A percentile compares a stretch with the other conserved stretches of the same genome.
Evolutionary conservation across 2,329 filamentous ascomycete genomes (phyloP).

Genomic region (Ophiostoma tasmaniense): DNA sequence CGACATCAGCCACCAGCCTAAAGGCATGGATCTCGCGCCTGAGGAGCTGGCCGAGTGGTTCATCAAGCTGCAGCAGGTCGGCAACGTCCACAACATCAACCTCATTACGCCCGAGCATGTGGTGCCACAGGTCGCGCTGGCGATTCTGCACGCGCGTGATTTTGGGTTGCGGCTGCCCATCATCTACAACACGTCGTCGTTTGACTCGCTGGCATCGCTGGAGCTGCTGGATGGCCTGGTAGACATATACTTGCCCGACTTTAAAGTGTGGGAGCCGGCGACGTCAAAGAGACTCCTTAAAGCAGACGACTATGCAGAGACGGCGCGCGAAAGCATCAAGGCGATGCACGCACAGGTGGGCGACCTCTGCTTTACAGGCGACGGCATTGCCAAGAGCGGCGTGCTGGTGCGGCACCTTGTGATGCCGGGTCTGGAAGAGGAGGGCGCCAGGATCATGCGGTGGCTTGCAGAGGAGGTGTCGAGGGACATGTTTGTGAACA

Average conservation of each 20-base stretch:
- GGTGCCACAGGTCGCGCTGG: conserved; percentile 71
- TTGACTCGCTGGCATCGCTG: conserved; percentile 66
- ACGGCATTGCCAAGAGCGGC: conserved; percentile 72
- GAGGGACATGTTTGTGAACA: conserved; percentile 68
- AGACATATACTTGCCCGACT: conserved; percentile 82
- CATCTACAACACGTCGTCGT: conserved; percentile 78
- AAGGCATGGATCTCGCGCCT: conserved; percentile 69
- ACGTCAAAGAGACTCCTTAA: conserved; percentile 68
- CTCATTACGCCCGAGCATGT: conserved; percentile 81
- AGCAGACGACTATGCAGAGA: conserved; percentile 63
- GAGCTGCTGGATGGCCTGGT: conserved; percentile 68
- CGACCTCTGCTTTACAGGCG: conserved; percentile 70
- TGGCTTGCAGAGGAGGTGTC: conserved; percentile 69
- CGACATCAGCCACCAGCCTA: conserved; percentile 74
- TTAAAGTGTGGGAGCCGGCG: conserved; percentile 66
- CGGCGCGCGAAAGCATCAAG: conserved; percentile 67
- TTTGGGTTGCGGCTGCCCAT: conserved; percentile 64
- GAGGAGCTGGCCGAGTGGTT: conserved; percentile 74
- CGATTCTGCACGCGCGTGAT: conserved; percentile 64
- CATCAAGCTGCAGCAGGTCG: conserved; percentile 69
- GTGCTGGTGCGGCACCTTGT: conserved; percentile 71
- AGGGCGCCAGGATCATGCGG: conserved; percentile 64
- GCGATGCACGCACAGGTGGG: conserved; percentile 77
- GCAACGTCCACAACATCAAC: conserved; percentile 84
- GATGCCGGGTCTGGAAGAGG: conserved; percentile 72